Percentiles rank a stretch among this genome's conserved stretches.
Conservation (phyloP, 805 yeast genomes). For the Saccharomycopsis fibuligera region DNA sequence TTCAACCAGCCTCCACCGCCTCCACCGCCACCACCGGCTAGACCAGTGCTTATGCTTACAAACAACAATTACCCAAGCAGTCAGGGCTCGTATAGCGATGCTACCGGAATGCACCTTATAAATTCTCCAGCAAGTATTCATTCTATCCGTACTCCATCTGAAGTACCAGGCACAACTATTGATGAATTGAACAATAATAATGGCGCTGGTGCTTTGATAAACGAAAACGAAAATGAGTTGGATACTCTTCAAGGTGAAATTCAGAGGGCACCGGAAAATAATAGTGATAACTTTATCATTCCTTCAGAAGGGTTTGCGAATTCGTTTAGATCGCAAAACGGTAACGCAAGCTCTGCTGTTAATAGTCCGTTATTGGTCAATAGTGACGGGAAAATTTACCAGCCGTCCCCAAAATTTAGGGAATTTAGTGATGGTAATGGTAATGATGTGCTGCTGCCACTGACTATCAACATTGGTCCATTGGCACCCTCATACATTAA, state of each 20-base stretch:
- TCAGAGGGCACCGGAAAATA: slow-evolving; percentile 16
- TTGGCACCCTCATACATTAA: no score
- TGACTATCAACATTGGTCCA: no score
- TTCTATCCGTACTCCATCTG: background rate
- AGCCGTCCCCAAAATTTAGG: no score
- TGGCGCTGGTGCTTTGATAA: background rate
- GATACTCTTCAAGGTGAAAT: slow-evolving; percentile 12
- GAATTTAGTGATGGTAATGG: no score
- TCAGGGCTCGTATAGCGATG: background rate
- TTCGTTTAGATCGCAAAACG: background rate
- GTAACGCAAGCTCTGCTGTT: background rate
- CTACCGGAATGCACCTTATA: background rate
- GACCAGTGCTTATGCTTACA: slow-evolving; percentile 14
- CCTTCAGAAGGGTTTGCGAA: slow-evolving; percentile 4
- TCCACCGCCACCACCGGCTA: slow-evolving; percentile 1
- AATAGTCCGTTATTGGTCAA: background rate
- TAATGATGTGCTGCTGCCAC: background rate
- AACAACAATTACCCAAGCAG: background rate
- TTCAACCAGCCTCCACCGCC: background rate
- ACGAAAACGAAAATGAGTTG: background rate
- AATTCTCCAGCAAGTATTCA: slow-evolving; percentile 2
- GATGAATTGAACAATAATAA: background rate
- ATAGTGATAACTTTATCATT: slow-evolving; percentile 13
- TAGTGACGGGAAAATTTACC: no score
- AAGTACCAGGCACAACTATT: background rate